These are phyloP conservation scores for Tuber umbilicatum DNA, from an alignment of 495 filamentous ascomycete species.

Conservation along the genomic window DNA sequence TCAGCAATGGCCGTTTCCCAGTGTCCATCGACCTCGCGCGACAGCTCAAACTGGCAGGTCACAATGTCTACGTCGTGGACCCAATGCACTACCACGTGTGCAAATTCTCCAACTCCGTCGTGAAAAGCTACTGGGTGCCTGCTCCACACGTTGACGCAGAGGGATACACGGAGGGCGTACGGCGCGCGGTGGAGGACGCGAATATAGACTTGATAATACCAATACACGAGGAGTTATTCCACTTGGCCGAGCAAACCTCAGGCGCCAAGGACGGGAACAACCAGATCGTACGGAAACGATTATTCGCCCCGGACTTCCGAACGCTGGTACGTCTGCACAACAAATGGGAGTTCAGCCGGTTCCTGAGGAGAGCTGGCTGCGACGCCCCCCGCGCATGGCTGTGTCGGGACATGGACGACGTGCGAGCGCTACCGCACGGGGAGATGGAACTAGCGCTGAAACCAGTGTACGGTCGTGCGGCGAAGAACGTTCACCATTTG, in stretches of 20 bases:
- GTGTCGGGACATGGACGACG: slow-evolving; percentile 19
- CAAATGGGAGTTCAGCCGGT: slow-evolving; percentile 39
- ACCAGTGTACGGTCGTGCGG: slow-evolving; percentile 40
- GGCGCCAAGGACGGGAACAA: too few relatives aligned
- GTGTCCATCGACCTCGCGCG: slow-evolving; percentile 43
- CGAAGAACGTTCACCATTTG: slow-evolving; percentile 34
- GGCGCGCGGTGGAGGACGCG: slow-evolving; percentile 23
- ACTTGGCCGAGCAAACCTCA: slow-evolving; percentile 31
- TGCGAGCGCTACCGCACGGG: slow-evolving; percentile 12
- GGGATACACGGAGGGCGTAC: slow-evolving; percentile 35
- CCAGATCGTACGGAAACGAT: slow-evolving; percentile 14
- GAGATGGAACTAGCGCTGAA: slow-evolving; percentile 39
- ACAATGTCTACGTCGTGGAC: slow-evolving; percentile 40
- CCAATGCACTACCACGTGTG: slow-evolving; percentile 44
- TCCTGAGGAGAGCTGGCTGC: slow-evolving; percentile 27
- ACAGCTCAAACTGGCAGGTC: slow-evolving; percentile 37
- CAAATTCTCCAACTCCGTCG: slow-evolving; percentile 39
- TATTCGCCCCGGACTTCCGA: slow-evolving; percentile 35
- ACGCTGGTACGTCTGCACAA: slow-evolving; percentile 38
- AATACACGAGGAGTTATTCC: slow-evolving; percentile 43
- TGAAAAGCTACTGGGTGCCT: slow-evolving; percentile 29
- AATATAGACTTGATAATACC: slow-evolving; percentile 42
- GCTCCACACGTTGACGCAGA: slow-evolving; percentile 33
- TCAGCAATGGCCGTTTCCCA: slow-evolving; percentile 44
- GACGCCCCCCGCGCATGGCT: slow-evolving; percentile 28